phyloP scores from a whole-genome alignment of 169 alveolate species.

The Cryptosporidium muris region DNA sequence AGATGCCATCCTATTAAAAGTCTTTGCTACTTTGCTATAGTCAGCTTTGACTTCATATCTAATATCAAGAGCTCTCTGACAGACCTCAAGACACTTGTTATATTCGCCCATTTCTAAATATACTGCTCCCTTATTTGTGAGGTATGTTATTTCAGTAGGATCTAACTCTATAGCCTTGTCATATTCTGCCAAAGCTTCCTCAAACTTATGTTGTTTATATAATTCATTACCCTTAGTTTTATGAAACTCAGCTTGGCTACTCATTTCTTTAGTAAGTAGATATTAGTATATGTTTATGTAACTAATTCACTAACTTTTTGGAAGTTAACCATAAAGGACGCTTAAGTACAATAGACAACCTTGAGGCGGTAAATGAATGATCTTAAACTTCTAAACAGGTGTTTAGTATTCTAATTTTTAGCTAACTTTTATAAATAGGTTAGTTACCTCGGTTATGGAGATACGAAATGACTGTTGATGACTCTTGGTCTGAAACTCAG shows the following conservation, averaged over 20 bases:
- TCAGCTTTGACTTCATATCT: constrained; percentile 91
- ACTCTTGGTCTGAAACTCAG: no score
- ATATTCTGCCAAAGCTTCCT: constrained; percentile 92
- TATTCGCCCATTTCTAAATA: constrained; percentile 93
- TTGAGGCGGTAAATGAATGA: no score
- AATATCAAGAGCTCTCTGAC: constrained; percentile 92
- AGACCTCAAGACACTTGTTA: constrained; percentile 89
- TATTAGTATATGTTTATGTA: no score
- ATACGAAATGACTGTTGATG: no score
- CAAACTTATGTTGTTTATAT: constrained; percentile 89
- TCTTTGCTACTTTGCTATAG: constrained; percentile 80
- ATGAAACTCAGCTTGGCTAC: constrained; percentile 79
- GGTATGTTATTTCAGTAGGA: constrained; percentile 87
- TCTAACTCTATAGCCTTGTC: constrained; percentile 90
- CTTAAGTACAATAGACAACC: no score
- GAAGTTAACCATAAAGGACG: no score
- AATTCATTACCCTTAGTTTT: constrained; percentile 80
- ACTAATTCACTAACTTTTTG: no score
- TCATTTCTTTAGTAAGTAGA: constrained; percentile 72
- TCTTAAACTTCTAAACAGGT: no score
- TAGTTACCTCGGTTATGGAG: no score
- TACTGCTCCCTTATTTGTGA: constrained; percentile 93
- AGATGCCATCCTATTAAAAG: constrained; percentile 88
- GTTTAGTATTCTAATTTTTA: no score
- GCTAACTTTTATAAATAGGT: no score